These are phyloP conservation scores for Populus simonii DNA, from an alignment of 345 rosid genomes.

Conservation along the genomic window DNA sequence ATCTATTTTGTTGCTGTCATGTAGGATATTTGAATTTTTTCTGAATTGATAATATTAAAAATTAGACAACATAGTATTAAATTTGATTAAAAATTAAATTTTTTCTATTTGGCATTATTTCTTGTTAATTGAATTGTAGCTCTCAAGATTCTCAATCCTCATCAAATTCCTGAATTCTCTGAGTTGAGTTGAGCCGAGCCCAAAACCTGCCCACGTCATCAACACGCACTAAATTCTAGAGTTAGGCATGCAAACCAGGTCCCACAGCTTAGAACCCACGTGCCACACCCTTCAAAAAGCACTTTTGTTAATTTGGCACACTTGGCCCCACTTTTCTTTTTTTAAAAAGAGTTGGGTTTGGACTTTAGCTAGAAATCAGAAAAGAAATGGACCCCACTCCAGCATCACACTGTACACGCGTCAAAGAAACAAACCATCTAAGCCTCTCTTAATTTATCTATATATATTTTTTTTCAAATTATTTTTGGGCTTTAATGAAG, in stretches of 20 bases:
- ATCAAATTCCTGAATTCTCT: no score
- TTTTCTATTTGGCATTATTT: neutral
- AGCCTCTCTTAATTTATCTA: neutral
- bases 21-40: no score
- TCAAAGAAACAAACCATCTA: constrained; percentile 20
- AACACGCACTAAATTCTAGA: constrained; percentile 18
- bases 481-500: constrained; percentile 22
- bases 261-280: constrained; percentile 31
- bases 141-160: neutral
- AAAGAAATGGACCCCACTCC: constrained; percentile 16
- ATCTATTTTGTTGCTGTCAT: no score
- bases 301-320: constrained; percentile 10
- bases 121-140: neutral
- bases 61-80: no score
- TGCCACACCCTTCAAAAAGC: constrained; percentile 18
- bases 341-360: constrained; percentile 9
- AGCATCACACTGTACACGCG: constrained; percentile 37
- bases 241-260: constrained; percentile 25
- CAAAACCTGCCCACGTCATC: constrained; percentile 18
- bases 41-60: no score
- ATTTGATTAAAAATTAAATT: no score
- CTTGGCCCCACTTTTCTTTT: neutral
- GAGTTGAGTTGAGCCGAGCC: neutral
- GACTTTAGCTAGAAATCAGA: constrained; percentile 19
- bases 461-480: neutral